phyloP scores from a whole-genome alignment of 2,329 filamentous ascomycete species.

The Colletotrichum australisinense region DNA sequence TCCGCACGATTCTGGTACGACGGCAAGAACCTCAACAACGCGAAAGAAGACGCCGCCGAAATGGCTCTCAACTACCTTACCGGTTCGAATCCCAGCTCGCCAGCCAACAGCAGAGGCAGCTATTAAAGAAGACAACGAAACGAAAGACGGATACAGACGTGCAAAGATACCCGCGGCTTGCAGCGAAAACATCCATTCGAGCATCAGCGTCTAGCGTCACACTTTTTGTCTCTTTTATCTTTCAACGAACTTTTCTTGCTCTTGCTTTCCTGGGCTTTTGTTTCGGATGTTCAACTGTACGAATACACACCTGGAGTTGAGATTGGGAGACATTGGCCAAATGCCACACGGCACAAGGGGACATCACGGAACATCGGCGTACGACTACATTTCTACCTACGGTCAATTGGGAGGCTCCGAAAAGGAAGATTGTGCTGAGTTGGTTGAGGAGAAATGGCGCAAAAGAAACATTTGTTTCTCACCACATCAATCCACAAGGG shows the following conservation, averaged over 20 bases:
- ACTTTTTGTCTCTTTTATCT: not conserved
- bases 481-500: not conserved
- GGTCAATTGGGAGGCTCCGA: constrained; percentile 12
- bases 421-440: constrained; percentile 8
- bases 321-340: constrained; percentile 29
- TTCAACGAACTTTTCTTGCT: not conserved
- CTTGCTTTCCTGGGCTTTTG: constrained; percentile 5
- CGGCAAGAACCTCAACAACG: constrained; percentile 87
- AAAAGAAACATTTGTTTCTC: constrained; percentile 5
- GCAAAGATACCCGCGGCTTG: not conserved
- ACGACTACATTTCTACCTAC: constrained; percentile 32
- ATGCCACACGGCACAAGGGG: constrained; percentile 34
- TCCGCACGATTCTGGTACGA: constrained; percentile 92
- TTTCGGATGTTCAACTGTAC: constrained; percentile 32
- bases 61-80: constrained; percentile 73
- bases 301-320: constrained; percentile 36
- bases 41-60: constrained; percentile 91
- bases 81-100: constrained; percentile 53
- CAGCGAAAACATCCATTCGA: constrained; percentile 21
- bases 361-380: constrained; percentile 35
- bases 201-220: constrained; percentile 28
- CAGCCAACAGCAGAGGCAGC: constrained; percentile 42
- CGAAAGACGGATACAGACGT: not conserved
- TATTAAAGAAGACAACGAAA: constrained; percentile 20
- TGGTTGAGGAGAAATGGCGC: constrained; percentile 6